Evolutionary conservation across 2,329 filamentous ascomycete species (phyloP).

Genomic region (Colletotrichum chlorophyti): DNA sequence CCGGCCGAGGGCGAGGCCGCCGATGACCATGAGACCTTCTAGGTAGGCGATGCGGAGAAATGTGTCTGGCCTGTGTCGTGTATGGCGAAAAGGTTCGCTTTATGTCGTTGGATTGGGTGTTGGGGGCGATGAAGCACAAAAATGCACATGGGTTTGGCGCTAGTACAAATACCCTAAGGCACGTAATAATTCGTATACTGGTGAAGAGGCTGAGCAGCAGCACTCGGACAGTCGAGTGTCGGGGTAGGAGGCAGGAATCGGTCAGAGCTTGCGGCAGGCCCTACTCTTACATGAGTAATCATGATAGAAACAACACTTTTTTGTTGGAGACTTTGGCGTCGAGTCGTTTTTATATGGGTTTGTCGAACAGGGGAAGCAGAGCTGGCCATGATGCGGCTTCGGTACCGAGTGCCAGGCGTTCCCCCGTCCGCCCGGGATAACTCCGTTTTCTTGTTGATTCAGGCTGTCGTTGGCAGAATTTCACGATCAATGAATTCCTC

Average conservation of each 20-base stretch:
- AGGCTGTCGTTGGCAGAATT: too few species aligned
- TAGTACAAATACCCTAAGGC: constrained; percentile 28
- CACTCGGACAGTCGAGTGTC: constrained; percentile 1
- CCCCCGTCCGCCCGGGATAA: too few species aligned
- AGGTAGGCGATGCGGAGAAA: constrained; percentile 30
- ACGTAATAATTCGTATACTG: constrained; percentile 26
- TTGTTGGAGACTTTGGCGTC: not conserved
- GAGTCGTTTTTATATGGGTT: not conserved
- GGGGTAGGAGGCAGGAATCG: constrained; percentile 11
- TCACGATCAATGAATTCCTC: too few species aligned
- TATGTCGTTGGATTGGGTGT: constrained; percentile 3
- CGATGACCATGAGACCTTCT: constrained; percentile 85
- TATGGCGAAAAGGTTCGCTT: not conserved
- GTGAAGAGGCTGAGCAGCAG: constrained; percentile 16
- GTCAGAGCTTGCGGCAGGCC: constrained; percentile 3
- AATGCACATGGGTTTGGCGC: constrained; percentile 26
- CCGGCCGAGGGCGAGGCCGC: constrained; percentile 76
- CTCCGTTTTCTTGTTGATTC: too few species aligned
- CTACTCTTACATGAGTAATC: constrained; percentile 16
- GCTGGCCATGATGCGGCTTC: too few species aligned
- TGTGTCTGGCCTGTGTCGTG: not conserved
- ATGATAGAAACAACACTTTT: constrained; percentile 22
- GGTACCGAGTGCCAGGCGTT: too few species aligned
- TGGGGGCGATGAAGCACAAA: constrained; percentile 5
- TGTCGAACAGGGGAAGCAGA: too few species aligned